Evolutionary conservation across 768 basidiomycete genomes (phyloP), one percentile per base, ranked within the genome.

Genomic region (Lactifluus pinguis): DNA sequence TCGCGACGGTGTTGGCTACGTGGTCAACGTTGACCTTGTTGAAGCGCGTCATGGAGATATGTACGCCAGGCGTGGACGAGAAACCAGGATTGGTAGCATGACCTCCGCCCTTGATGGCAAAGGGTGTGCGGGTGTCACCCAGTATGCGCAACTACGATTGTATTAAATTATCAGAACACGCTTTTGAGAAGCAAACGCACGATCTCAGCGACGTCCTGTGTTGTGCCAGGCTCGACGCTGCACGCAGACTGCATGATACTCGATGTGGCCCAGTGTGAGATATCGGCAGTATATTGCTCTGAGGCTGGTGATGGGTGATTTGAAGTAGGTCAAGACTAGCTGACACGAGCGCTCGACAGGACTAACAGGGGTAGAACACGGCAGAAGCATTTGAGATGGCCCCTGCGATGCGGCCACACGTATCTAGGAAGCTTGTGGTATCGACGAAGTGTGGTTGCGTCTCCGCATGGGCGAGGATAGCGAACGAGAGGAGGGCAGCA

Each of bases 1-100:
- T 29, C 19, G 59, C 61, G 14, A 62, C 58, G 14, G 66, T 67
- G 0, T 21, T 48, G 7, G 44, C 49, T 7, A 3, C 19, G 6
- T 14, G 15, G 32, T 65, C 42, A 44, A 64, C 47, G 3, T 42
- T 41, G 5, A 60, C 47, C 0, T 36, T 19, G 32, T 57, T 53
- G 50, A 69, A 71, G 2, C 64, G 65, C 29, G 60, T 38, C 68
- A 71, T 66, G 6, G 68, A 15, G 4, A 71, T 69, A 10, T 69
- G 59, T 13, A 71, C 66, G 25, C 70, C 70, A 1, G 9, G 41
- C 7, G 70, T 71, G 4, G 70, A 69, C 13, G 63, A 68, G 63
- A 69, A 69, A 13, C 67, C 65, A 1, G 56, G 63, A 30, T 67
- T 68, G 1, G 47, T 44, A 0, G 60, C 10, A 36, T 69, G 68